Conservation (phyloP, 495 filamentous ascomycete genomes). For the Aspergillus ostianus region DNA sequence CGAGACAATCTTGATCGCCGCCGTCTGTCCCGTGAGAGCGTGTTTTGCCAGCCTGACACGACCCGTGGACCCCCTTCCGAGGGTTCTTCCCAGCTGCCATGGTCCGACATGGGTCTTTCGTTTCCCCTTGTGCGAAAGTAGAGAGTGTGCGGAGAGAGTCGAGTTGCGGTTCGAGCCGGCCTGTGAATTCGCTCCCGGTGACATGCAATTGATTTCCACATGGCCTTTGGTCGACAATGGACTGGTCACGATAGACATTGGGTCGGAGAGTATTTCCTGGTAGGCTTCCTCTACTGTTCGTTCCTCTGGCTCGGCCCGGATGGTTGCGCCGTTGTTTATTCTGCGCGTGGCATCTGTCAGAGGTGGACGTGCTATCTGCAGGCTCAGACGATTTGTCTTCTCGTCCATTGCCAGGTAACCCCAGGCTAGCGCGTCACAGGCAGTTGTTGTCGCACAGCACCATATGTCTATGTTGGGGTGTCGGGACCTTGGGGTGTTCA, state of each 20-base stretch:
- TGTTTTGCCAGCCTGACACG: conserved; percentile 82
- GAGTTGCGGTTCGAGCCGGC: conserved; percentile 65
- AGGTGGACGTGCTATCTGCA: conserved; percentile 42
- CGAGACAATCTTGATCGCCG: conserved; percentile 91
- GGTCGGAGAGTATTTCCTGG: conserved; percentile 31
- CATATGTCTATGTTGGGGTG: conserved; percentile 5
- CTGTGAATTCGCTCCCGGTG: conserved; percentile 51
- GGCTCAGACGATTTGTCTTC: conserved; percentile 8
- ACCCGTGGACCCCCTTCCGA: conserved; percentile 83
- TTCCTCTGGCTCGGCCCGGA: conserved; percentile 25
- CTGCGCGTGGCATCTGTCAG: conserved; percentile 48
- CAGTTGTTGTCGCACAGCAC: not conserved
- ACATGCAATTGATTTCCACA: conserved; percentile 53
- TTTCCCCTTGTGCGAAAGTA: conserved; percentile 56
- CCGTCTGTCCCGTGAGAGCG: conserved; percentile 66
- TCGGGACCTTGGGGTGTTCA: not conserved
- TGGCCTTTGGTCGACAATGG: conserved; percentile 32
- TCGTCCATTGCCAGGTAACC: conserved; percentile 21
- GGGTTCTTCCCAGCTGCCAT: conserved; percentile 83
- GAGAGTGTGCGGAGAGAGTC: conserved; percentile 67
- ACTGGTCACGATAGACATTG: conserved; percentile 38
- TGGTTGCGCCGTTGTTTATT: conserved; percentile 40
- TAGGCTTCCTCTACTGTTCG: conserved; percentile 26
- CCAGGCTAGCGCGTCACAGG: conserved; percentile 11
- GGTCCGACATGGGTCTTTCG: conserved; percentile 81